Conservation (phyloP, 2,329 filamentous ascomycete genomes). For the Xylogone sp. region DNA sequence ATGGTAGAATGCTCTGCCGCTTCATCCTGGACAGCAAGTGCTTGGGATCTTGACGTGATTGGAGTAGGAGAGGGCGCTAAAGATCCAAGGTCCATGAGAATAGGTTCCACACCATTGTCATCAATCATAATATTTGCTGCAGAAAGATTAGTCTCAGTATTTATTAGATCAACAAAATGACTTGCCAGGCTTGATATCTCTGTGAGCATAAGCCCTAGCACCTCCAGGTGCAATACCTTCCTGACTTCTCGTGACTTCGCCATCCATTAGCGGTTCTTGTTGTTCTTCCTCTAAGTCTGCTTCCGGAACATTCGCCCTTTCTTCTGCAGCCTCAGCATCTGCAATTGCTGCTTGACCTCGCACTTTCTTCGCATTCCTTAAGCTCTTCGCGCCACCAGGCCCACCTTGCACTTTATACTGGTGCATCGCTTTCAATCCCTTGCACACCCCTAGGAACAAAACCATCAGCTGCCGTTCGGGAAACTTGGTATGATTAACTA, state of each 20-base stretch:
- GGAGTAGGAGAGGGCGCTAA: conserved; percentile 81
- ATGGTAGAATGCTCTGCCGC: conserved; percentile 97
- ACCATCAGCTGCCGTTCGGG: conserved; percentile 85
- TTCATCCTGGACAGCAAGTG: conserved; percentile 87
- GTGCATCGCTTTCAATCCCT: conserved; percentile 86
- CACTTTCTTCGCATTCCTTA: conserved; percentile 42
- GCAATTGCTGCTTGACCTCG: conserved; percentile 31
- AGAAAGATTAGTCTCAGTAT: conserved; percentile 7
- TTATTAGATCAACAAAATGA: neutral
- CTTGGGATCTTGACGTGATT: conserved; percentile 85
- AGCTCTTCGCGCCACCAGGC: conserved; percentile 43
- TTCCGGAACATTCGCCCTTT: conserved; percentile 35
- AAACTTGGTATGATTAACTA: conserved; percentile 90
- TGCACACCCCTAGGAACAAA: conserved; percentile 87
- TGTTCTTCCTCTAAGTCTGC: conserved; percentile 66
- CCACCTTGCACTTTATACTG: conserved; percentile 70
- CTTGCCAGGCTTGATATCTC: conserved; percentile 94
- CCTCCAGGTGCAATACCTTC: conserved; percentile 66
- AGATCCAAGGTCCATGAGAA: conserved; percentile 96
- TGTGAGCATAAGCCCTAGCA: conserved; percentile 80
- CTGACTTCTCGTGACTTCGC: conserved; percentile 64
- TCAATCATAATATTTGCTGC: conserved; percentile 95
- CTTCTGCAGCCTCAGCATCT: conserved; percentile 36
- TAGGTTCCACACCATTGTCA: conserved; percentile 81
- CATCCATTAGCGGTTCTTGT: conserved; percentile 78